Conservation (phyloP, 495 filamentous ascomycete genomes). For the Daldinia bambusicola region DNA sequence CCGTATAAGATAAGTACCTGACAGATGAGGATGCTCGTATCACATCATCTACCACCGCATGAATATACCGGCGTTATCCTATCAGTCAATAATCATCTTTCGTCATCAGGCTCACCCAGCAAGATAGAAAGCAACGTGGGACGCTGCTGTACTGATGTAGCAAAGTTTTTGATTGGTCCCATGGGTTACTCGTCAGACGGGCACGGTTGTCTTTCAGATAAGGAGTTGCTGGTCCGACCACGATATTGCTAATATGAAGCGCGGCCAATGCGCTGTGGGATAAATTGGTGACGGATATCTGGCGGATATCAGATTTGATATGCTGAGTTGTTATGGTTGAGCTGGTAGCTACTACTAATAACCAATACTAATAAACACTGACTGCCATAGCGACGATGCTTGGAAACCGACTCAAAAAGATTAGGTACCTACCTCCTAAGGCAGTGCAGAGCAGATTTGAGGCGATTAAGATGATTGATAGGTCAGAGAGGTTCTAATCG, state of each 20-base stretch:
- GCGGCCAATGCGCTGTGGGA: background rate
- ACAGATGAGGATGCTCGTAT: constrained; percentile 16
- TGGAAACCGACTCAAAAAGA: constrained; percentile 25
- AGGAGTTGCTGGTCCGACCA: constrained; percentile 20
- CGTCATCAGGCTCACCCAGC: constrained; percentile 10
- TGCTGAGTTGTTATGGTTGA: background rate
- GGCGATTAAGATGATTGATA: constrained; percentile 11
- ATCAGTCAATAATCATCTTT: constrained; percentile 19
- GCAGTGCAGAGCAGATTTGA: too few species aligned
- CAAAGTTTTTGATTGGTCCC: constrained; percentile 26
- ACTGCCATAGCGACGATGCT: constrained; percentile 30
- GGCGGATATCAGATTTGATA: constrained; percentile 1
- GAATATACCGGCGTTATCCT: constrained; percentile 2
- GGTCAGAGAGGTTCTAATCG: constrained; percentile 2
- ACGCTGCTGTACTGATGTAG: constrained; percentile 19
- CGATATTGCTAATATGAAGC: constrained; percentile 16
- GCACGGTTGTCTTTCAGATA: constrained; percentile 21
- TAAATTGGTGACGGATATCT: constrained; percentile 8
- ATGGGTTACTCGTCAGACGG: constrained; percentile 19
- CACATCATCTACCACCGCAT: constrained; percentile 15
- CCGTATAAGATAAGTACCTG: too few species aligned
- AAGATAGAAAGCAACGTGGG: constrained; percentile 5
- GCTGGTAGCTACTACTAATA: too few species aligned
- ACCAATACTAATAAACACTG: constrained; percentile 6
- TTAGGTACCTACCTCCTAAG: too few species aligned